phyloP scores from a whole-genome alignment of 768 basidiomycete species.

The Trametes coccinea region DNA sequence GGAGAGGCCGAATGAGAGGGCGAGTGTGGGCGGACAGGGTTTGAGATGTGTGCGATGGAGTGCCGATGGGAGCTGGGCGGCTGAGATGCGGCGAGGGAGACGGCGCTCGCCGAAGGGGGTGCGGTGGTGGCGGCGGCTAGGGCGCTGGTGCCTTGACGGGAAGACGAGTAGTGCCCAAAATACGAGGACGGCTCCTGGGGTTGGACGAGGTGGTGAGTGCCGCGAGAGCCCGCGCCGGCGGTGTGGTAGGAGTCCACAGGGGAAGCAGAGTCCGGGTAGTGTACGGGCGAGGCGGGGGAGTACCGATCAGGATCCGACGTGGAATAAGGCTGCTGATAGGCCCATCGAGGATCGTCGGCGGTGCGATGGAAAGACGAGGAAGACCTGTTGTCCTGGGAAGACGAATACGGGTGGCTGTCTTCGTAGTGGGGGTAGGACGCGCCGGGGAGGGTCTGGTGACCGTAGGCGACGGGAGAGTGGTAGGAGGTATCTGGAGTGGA shows the following conservation, averaged over 20 bases:
- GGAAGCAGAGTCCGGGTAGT: conserved; percentile 13
- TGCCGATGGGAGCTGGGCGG: conserved; percentile 18
- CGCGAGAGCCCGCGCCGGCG: background rate
- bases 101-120: background rate
- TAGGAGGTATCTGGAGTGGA: conserved; percentile 24
- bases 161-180: background rate
- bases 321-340: conserved; percentile 13
- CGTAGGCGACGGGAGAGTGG: conserved; percentile 12
- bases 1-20: conserved; percentile 12
- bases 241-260: conserved; percentile 9
- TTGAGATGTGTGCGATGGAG: conserved; percentile 25
- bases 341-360: conserved; percentile 7
- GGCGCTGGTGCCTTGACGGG: conserved; percentile 2
- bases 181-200: background rate
- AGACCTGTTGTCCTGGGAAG: conserved; percentile 15
- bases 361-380: conserved; percentile 8
- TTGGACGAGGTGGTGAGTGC: conserved; percentile 1
- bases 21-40: conserved; percentile 13
- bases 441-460: conserved; percentile 10
- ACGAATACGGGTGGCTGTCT: conserved; percentile 17
- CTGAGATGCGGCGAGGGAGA: conserved; percentile 1
- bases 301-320: conserved; percentile 11
- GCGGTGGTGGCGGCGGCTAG: background rate
- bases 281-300: conserved; percentile 16
- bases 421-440: conserved; percentile 17